Evolutionary conservation across 352 stramenopile species (phyloP).

Genomic region (Halophytophthora batemanensis): DNA sequence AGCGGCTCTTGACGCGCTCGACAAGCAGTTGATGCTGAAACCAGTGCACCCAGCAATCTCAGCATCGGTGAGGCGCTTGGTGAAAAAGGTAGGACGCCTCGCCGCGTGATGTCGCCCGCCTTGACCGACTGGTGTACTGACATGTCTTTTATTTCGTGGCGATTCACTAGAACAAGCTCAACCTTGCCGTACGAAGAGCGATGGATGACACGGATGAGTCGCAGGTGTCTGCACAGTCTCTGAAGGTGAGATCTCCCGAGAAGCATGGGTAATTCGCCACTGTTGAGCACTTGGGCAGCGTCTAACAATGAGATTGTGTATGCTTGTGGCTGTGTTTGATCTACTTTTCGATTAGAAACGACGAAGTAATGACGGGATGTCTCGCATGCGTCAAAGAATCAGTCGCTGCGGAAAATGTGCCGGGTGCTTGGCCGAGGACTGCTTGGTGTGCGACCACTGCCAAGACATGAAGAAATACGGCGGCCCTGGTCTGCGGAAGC

Average conservation of each 20-base stretch:
- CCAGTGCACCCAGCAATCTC: conserved; percentile 20
- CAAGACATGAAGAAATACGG: conserved; percentile 91
- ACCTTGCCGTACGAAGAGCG: not conserved
- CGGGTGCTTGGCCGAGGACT: conserved; percentile 77
- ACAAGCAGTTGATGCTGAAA: conserved; percentile 38
- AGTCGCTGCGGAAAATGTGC: conserved; percentile 75
- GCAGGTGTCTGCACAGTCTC: not conserved
- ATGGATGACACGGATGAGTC: not conserved
- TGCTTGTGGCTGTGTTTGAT: not conserved
- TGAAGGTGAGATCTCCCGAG: conserved; percentile 13
- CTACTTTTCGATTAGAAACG: conserved; percentile 25
- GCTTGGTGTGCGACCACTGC: conserved; percentile 84
- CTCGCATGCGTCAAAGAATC: conserved; percentile 60
- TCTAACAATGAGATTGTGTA: not conserved
- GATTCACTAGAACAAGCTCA: not conserved
- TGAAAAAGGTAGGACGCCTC: conserved; percentile 20
- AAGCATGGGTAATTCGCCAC: too few species aligned
- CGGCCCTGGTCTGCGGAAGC: conserved; percentile 78
- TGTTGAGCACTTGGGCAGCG: too few species aligned
- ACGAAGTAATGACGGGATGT: conserved; percentile 26
- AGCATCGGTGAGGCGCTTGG: conserved; percentile 22
- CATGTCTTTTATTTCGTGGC: too few species aligned
- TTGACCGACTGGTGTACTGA: too few species aligned
- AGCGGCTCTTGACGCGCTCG: conserved; percentile 26
- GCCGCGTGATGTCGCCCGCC: conserved; percentile 10